Conservation (phyloP, 257 asterid genomes). For the Solanum chilense region DNA sequence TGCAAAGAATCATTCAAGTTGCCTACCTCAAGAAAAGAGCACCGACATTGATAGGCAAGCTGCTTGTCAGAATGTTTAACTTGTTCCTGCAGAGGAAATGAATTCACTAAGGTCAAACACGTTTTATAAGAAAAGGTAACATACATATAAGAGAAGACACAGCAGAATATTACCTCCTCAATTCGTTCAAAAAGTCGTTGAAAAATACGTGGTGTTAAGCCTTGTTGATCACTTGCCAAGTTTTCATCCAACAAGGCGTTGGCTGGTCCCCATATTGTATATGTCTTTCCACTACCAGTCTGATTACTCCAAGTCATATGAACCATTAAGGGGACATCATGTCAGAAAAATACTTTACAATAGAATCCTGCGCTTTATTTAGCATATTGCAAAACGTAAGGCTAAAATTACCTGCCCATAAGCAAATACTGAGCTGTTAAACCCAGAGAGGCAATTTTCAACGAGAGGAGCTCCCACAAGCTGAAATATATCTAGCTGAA, state of each 20-base stretch:
- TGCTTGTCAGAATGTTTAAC: slow-evolving; percentile 71
- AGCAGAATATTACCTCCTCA: slow-evolving; percentile 39
- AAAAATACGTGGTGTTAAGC: slow-evolving; percentile 95
- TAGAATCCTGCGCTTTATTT: background rate
- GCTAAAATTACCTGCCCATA: slow-evolving; percentile 70
- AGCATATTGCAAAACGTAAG: background rate
- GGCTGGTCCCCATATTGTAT: slow-evolving; percentile 97
- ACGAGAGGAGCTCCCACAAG: slow-evolving; percentile 91
- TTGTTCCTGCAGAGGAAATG: slow-evolving; percentile 64
- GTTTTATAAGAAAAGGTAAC: background rate
- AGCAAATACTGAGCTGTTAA: slow-evolving; percentile 96
- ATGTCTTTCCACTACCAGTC: slow-evolving; percentile 99
- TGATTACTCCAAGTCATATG: slow-evolving; percentile 15
- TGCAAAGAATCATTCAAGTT: slow-evolving; percentile 1
- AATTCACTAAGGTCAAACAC: background rate
- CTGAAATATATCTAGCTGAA: slow-evolving; percentile 84
- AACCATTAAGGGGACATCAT: background rate
- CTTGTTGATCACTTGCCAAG: slow-evolving; percentile 50
- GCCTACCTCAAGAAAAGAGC: slow-evolving; percentile 95
- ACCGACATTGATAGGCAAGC: slow-evolving; percentile 78
- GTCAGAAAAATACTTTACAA: slow-evolving; percentile 3
- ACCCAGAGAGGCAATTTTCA: slow-evolving; percentile 96
- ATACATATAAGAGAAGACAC: background rate
- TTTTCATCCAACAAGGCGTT: slow-evolving; percentile 64
- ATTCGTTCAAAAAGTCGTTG: slow-evolving; percentile 66